A percentile compares a stretch with the other conserved stretches of the same genome.
These are phyloP conservation scores for Chaetoscypha palmicola DNA, from an alignment of 2,329 filamentous ascomycete species.

Conservation along the genomic window DNA sequence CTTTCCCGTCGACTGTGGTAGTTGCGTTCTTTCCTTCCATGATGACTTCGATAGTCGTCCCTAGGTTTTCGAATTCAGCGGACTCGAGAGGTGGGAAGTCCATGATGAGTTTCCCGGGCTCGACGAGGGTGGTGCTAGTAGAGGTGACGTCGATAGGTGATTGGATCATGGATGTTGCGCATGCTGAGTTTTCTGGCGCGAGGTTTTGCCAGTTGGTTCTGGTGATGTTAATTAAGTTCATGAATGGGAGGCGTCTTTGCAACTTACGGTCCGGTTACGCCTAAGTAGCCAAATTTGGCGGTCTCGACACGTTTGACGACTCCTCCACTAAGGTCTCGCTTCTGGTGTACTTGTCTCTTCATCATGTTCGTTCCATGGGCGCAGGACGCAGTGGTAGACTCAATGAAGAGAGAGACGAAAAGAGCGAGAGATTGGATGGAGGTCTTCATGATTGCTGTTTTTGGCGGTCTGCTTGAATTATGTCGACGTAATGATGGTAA, in stretches of 20 bases:
- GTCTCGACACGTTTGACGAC: conserved; percentile 8
- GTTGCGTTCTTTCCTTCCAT: conserved; percentile 16
- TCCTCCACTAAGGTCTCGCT: conserved; percentile 8
- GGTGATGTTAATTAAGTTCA: conserved; percentile 3
- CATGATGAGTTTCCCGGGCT: conserved; percentile 7
- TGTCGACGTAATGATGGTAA: not conserved
- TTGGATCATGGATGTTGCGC: conserved; percentile 13
- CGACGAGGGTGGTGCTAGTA: conserved; percentile 2
- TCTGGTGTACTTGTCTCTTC: conserved; percentile 11
- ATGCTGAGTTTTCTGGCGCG: conserved; percentile 10
- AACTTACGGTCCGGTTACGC: conserved; percentile 17
- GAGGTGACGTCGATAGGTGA: conserved; percentile 17
- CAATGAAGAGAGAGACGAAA: conserved; percentile 6
- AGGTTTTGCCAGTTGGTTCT: conserved; percentile 14
- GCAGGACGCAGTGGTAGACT: conserved; percentile 16
- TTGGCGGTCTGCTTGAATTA: not conserved
- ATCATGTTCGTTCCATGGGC: conserved; percentile 15
- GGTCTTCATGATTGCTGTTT: conserved; percentile 6
- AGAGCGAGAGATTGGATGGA: conserved; percentile 3
- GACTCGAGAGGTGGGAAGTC: conserved; percentile 10
- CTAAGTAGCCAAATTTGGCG: conserved; percentile 17
- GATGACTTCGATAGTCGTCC: conserved; percentile 19
- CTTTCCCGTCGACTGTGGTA: conserved; percentile 9
- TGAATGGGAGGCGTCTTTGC: not conserved
- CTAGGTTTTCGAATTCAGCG: conserved; percentile 20